Evolutionary conservation across 1,284 basidiomycete genomes (phyloP).

Genomic region (Ceratorhiza oryzae-sativae): DNA sequence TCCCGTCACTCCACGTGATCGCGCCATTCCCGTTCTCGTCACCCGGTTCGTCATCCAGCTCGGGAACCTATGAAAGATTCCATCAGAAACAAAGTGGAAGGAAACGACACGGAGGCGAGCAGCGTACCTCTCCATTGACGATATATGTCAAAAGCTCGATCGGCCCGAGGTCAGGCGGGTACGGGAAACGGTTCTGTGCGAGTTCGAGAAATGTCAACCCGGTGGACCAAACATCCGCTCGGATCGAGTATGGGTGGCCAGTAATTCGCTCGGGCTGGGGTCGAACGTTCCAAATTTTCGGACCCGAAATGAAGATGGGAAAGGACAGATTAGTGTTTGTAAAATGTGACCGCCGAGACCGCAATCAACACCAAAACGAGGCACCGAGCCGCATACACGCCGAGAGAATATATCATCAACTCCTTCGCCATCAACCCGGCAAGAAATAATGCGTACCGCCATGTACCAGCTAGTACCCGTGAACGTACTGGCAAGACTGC

Average conservation of each 20-base stretch:
- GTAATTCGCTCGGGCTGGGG: constrained; percentile 89
- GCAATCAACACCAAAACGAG: neutral
- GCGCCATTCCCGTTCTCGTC: constrained; percentile 59
- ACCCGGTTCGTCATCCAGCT: constrained; percentile 73
- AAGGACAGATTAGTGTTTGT: neutral
- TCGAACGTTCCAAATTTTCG: constrained; percentile 36
- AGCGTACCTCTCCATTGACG: constrained; percentile 74
- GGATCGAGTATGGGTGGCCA: constrained; percentile 88
- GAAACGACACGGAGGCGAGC: neutral
- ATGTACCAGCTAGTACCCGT: constrained; percentile 98
- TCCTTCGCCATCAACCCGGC: neutral
- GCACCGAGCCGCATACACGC: neutral
- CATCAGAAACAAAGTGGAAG: constrained; percentile 41
- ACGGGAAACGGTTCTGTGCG: constrained; percentile 94
- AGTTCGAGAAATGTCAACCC: constrained; percentile 94
- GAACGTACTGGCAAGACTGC: constrained; percentile 92
- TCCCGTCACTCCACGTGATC: constrained; percentile 77
- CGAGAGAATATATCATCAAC: neutral
- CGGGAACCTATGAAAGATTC: constrained; percentile 68
- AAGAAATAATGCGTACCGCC: constrained; percentile 71
- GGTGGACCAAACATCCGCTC: constrained; percentile 98
- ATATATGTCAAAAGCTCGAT: constrained; percentile 96
- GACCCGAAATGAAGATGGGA: constrained; percentile 31
- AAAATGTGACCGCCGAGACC: neutral
- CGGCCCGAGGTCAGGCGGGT: constrained; percentile 88